Evolutionary conservation across 2,329 filamentous ascomycete genomes (phyloP).

Genomic region (Sporothrix dimorphospora): DNA sequence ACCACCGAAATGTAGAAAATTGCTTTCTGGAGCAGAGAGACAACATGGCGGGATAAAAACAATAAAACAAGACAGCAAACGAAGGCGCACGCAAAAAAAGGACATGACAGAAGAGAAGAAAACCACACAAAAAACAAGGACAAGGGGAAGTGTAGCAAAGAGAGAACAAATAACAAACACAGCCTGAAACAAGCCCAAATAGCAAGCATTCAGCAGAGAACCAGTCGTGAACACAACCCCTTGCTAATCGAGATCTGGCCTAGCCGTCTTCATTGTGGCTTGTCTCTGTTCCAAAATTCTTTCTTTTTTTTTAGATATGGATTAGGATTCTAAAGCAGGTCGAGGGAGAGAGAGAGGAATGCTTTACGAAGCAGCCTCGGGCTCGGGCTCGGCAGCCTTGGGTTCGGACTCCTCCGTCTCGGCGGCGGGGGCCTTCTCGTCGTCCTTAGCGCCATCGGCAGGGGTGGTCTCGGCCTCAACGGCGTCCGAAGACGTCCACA

Average conservation of each 20-base stretch:
- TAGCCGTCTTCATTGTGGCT: slow-evolving; percentile 17
- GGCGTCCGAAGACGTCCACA: slow-evolving; percentile 95
- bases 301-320: slow-evolving; percentile 7
- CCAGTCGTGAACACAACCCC: slow-evolving; percentile 18
- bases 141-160: slow-evolving; percentile 7
- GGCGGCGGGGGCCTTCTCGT: slow-evolving; percentile 40
- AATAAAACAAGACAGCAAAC: slow-evolving; percentile 19
- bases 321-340: slow-evolving; percentile 15
- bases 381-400: slow-evolving; percentile 28
- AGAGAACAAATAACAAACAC: background rate
- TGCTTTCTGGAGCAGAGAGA: background rate
- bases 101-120: background rate
- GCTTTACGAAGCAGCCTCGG: slow-evolving; percentile 28
- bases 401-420: slow-evolving; percentile 44
- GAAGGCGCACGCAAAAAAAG: slow-evolving; percentile 13
- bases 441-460: slow-evolving; percentile 56
- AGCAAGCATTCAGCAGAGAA: slow-evolving; percentile 12
- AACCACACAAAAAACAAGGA: slow-evolving; percentile 14
- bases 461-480: slow-evolving; percentile 72
- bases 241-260: slow-evolving; percentile 21
- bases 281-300: slow-evolving; percentile 20
- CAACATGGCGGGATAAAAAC: slow-evolving; percentile 3
- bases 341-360: background rate
- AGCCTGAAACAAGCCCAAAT: slow-evolving; percentile 4
- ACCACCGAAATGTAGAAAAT: background rate